Conservation (phyloP, 2,329 filamentous ascomycete species). For the Pseudogymnoascus verrucosus region DNA sequence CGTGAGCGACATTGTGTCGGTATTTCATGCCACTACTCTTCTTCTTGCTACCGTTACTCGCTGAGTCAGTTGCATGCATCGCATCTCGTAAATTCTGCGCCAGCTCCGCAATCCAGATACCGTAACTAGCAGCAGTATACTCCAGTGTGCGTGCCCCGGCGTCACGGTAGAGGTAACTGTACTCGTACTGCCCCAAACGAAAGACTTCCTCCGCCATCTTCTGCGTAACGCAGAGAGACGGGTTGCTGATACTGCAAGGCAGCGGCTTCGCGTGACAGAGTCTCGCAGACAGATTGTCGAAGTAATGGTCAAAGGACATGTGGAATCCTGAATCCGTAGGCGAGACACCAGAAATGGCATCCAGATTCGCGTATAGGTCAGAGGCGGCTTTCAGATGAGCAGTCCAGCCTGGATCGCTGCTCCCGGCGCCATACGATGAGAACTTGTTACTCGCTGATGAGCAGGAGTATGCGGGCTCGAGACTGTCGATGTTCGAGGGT, state of each 20-base stretch:
- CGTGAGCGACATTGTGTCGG: neutral
- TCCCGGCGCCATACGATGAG: neutral
- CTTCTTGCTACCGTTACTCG: neutral
- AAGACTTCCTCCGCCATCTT: neutral
- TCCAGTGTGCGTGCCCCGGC: neutral
- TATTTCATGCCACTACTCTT: neutral
- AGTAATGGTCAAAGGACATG: neutral
- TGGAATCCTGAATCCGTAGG: neutral
- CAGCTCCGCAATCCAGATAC: neutral
- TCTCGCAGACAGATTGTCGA: neutral
- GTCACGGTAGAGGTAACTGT: neutral
- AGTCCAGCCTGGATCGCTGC: neutral
- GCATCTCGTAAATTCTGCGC: neutral
- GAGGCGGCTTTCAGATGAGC: neutral
- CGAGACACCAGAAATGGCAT: neutral
- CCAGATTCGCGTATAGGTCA: neutral
- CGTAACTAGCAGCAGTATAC: neutral
- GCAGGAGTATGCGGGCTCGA: conserved; percentile 69
- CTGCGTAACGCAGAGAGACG: neutral
- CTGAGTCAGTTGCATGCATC: neutral
- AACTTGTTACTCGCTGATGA: conserved; percentile 33
- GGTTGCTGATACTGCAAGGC: neutral
- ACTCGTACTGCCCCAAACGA: neutral
- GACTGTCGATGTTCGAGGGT: conserved; percentile 54
- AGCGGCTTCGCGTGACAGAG: neutral